Conservation (phyloP, 2,329 filamentous ascomycete species). For the Aspergillus oerlinghausenensis region DNA sequence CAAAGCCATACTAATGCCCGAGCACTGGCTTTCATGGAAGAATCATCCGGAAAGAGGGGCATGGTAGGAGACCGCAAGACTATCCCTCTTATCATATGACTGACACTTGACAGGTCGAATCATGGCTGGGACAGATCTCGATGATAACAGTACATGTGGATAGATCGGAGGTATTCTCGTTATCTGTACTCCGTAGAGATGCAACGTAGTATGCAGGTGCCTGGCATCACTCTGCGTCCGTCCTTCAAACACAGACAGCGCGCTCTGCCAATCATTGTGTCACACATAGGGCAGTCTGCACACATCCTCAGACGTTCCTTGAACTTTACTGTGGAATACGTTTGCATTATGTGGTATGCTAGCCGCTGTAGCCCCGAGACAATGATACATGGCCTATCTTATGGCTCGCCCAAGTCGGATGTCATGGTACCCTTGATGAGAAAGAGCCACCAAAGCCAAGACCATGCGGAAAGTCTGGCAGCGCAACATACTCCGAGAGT, state of each 20-base stretch:
- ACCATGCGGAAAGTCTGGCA: not conserved
- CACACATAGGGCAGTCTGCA: not conserved
- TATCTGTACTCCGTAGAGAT: not conserved
- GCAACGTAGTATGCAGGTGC: not conserved
- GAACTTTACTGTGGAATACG: not conserved
- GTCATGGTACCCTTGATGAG: too few relatives aligned
- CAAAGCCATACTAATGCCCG: not conserved
- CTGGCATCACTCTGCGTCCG: not conserved
- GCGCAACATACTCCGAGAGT: too few relatives aligned
- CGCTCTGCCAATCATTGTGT: not conserved
- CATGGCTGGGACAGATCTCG: not conserved
- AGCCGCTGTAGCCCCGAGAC: not conserved
- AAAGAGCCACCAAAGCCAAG: too few relatives aligned
- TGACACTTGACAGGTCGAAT: not conserved
- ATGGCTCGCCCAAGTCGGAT: not conserved
- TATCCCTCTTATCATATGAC: not conserved
- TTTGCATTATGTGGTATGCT: not conserved
- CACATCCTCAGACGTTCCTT: not conserved
- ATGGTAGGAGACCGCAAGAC: too few relatives aligned
- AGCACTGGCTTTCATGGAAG: too few relatives aligned
- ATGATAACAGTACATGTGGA: not conserved
- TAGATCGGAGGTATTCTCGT: not conserved
- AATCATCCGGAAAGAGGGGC: too few relatives aligned
- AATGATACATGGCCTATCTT: not conserved
- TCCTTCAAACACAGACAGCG: not conserved